phyloP scores from a whole-genome alignment of 305 asterid genomes.

The Fraxinus ornus region DNA sequence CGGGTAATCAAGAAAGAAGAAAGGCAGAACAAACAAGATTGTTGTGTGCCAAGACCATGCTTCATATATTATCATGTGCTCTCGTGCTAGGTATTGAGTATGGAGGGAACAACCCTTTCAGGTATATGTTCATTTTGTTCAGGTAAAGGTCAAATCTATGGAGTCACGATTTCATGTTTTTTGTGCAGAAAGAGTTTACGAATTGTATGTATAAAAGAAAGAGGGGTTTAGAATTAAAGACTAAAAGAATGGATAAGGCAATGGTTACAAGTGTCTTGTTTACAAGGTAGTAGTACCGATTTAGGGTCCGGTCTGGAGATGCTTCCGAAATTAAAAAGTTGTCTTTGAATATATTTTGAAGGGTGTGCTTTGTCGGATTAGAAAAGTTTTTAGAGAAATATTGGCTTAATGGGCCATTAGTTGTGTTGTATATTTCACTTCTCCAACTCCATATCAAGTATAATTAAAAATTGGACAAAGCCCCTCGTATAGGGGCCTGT shows the following conservation, averaged over 20 bases:
- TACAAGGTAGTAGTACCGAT: not conserved
- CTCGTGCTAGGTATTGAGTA: conserved; percentile 48
- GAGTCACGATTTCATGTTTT: conserved; percentile 23
- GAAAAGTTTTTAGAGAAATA: no score
- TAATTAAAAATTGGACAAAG: no score
- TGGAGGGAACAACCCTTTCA: conserved; percentile 55
- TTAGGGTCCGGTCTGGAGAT: not conserved
- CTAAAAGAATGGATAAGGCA: not conserved
- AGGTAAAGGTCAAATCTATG: conserved; percentile 58
- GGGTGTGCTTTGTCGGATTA: no score
- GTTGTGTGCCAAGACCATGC: conserved; percentile 46
- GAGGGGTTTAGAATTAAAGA: not conserved
- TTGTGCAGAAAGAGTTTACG: not conserved
- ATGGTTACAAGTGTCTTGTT: not conserved
- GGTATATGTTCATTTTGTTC: conserved; percentile 54
- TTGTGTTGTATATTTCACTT: not conserved
- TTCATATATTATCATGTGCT: conserved; percentile 31
- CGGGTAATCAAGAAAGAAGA: conserved; percentile 39
- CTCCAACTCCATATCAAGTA: not conserved
- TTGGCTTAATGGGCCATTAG: not conserved
- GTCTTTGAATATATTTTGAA: no score
- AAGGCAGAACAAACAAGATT: conserved; percentile 22
- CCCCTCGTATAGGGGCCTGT: no score
- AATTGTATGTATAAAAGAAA: not conserved
- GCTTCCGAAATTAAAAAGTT: no score